phyloP scores from a whole-genome alignment of 441 rosid species.

The Omphalea diandra region DNA sequence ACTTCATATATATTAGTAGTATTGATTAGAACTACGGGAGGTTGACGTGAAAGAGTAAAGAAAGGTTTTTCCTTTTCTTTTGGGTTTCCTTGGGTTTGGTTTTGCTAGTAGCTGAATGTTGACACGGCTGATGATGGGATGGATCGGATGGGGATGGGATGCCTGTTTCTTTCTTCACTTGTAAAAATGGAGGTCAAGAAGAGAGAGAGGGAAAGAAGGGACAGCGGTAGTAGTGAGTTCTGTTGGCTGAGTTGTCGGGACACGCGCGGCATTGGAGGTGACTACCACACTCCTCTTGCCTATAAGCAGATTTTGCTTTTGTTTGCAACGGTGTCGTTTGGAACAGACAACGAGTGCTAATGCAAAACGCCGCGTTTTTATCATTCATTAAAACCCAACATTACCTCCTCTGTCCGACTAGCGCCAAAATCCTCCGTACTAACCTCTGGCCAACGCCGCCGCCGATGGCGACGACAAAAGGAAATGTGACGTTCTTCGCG shows the following conservation, averaged over 20 bases:
- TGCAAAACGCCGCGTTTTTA: no score
- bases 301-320: background rate
- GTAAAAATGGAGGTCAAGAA: slow-evolving; percentile 24
- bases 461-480: slow-evolving; percentile 18
- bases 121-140: slow-evolving; percentile 5
- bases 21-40: background rate
- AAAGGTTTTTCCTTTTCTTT: no score
- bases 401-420: no score
- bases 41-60: slow-evolving; percentile 4
- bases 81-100: no score
- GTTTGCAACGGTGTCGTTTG: background rate
- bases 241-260: slow-evolving; percentile 11
- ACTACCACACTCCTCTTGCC: background rate
- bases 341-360: no score
- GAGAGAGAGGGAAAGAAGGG: background rate
- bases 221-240: slow-evolving; percentile 5
- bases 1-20: background rate
- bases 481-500: slow-evolving; percentile 63
- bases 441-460: no score
- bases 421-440: no score
- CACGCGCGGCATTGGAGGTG: slow-evolving; percentile 21
- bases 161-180: background rate
- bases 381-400: no score
- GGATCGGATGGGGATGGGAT: no score
- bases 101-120: slow-evolving; percentile 13